These are phyloP conservation scores for Peterozyma xylosa DNA, from an alignment of 805 yeast genomes.

Conservation along the genomic window DNA sequence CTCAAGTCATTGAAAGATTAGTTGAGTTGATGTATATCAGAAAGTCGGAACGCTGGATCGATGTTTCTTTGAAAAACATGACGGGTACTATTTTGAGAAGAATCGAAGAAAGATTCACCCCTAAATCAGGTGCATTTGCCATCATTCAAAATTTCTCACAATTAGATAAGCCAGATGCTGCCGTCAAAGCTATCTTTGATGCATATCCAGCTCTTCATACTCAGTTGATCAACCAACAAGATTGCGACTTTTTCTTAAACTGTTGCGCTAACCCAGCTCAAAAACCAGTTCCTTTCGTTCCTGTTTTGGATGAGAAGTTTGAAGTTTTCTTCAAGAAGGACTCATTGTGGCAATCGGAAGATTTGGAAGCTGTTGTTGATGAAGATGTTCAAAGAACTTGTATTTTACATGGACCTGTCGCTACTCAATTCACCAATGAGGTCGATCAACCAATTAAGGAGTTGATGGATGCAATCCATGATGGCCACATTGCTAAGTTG, in stretches of 20 bases:
- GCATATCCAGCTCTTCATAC: slow-evolving; percentile 68
- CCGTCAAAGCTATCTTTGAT: slow-evolving; percentile 51
- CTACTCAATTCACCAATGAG: slow-evolving; percentile 82
- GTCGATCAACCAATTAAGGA: slow-evolving; percentile 92
- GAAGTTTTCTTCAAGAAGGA: slow-evolving; percentile 98
- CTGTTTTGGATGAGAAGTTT: slow-evolving; percentile 87
- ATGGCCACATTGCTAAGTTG: slow-evolving; percentile 75
- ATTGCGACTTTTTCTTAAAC: slow-evolving; percentile 84
- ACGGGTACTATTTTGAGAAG: slow-evolving; percentile 84
- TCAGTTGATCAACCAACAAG: slow-evolving; percentile 92
- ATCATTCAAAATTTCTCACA: slow-evolving; percentile 67
- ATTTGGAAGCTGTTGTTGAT: slow-evolving; percentile 89
- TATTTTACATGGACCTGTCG: slow-evolving; percentile 97
- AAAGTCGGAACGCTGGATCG: slow-evolving; percentile 82
- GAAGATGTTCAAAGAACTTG: slow-evolving; percentile 98
- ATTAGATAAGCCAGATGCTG: slow-evolving; percentile 59
- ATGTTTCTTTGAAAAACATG: slow-evolving; percentile 75
- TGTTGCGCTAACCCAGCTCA: slow-evolving; percentile 77
- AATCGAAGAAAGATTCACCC: slow-evolving; percentile 92
- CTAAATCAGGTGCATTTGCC: slow-evolving; percentile 44
- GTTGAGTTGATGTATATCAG: slow-evolving; percentile 84
- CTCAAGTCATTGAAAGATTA: slow-evolving; percentile 80
- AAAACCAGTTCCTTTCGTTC: slow-evolving; percentile 98
- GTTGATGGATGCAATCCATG: slow-evolving; percentile 81
- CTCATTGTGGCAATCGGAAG: slow-evolving; percentile 98